Conservation (phyloP, 2,329 filamentous ascomycete species). For the Ustulina deusta region DNA sequence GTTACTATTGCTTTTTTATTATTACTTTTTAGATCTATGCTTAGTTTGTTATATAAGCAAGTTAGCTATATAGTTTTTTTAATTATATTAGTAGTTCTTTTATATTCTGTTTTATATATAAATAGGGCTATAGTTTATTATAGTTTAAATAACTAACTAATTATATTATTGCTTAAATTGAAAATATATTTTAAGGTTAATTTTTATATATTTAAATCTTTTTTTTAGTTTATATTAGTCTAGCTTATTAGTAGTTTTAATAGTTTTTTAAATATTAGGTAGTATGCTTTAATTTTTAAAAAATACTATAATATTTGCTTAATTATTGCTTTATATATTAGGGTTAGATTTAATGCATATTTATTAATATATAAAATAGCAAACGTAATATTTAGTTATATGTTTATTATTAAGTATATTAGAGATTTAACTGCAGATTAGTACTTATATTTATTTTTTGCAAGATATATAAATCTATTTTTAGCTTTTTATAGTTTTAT, state of each 20-base stretch:
- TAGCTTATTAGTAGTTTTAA: conserved; percentile 4
- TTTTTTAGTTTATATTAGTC: too few relatives aligned
- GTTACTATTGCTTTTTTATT: conserved; percentile 9
- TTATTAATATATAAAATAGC: conserved; percentile 15
- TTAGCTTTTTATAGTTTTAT: conserved; percentile 24
- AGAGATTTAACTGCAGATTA: conserved; percentile 17
- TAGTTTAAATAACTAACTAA: too few relatives aligned
- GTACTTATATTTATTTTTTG: conserved; percentile 21
- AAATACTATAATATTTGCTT: conserved; percentile 12
- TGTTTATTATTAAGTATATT: conserved; percentile 21
- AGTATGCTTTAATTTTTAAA: conserved; percentile 7
- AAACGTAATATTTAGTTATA: conserved; percentile 3
- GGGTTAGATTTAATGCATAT: conserved; percentile 10
- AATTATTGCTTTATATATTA: conserved; percentile 15
- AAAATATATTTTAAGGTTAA: too few relatives aligned
- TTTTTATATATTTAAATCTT: too few relatives aligned
- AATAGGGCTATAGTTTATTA: too few relatives aligned
- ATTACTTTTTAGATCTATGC: too few relatives aligned
- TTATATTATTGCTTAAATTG: too few relatives aligned
- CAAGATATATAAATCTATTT: conserved; percentile 3
- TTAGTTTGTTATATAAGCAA: too few relatives aligned
- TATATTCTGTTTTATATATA: too few relatives aligned
- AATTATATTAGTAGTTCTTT: too few relatives aligned
- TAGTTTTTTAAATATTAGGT: neutral
- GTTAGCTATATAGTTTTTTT: too few relatives aligned